These are phyloP conservation scores for Vitis amurensis DNA, from an alignment of 164 flowering plant genomes.

Conservation along the genomic window DNA sequence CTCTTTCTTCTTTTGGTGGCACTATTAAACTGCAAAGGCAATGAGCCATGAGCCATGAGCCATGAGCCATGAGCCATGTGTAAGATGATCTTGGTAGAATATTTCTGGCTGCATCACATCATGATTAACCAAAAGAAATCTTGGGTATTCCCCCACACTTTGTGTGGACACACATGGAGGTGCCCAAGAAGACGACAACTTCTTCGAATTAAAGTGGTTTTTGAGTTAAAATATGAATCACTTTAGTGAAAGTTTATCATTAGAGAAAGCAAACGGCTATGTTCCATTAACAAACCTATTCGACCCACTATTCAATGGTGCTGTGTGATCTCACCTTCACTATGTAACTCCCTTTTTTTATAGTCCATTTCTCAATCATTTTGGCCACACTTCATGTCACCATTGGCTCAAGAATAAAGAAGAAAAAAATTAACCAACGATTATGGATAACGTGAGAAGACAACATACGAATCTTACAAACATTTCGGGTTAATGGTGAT, in stretches of 20 bases:
- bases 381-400: neutral
- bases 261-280: constrained; percentile 7
- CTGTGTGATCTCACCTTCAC: constrained; percentile 22
- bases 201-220: constrained; percentile 5
- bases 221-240: neutral
- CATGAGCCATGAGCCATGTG: no score
- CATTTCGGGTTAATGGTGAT: no score
- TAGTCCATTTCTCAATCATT: constrained; percentile 15
- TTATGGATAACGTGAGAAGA: neutral
- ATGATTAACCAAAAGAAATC: constrained; percentile 12
- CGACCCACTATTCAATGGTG: constrained; percentile 6
- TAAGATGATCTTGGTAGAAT: neutral
- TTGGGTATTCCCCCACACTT: constrained; percentile 5
- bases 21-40: no score
- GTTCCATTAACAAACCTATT: neutral
- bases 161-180: constrained; percentile 9
- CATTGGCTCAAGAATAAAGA: neutral
- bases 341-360: neutral
- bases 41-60: no score
- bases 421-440: neutral
- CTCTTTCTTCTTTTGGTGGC: neutral
- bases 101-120: neutral
- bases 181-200: constrained; percentile 14
- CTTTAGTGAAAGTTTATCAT: constrained; percentile 1
- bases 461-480: no score